Percentiles rank a stretch among this genome's conserved stretches.
These are phyloP conservation scores for Geotrichum candidum DNA, from an alignment of 1,139 yeast species.

Conservation along the genomic window DNA sequence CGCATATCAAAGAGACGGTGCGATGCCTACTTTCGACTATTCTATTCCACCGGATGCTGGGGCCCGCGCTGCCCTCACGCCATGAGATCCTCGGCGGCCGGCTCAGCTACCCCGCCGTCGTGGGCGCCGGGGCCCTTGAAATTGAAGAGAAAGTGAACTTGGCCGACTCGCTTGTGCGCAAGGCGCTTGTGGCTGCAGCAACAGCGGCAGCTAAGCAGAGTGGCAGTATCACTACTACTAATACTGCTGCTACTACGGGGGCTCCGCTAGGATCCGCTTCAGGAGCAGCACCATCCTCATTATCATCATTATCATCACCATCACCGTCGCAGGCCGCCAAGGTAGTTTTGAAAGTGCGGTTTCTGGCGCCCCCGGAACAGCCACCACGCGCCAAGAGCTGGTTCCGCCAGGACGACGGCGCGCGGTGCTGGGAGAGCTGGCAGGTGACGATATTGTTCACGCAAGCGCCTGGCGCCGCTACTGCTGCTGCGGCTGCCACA, in stretches of 20 bases:
- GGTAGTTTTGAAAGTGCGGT: neutral
- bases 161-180: slow-evolving; percentile 21
- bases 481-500: neutral
- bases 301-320: neutral
- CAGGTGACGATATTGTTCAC: neutral
- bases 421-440: neutral
- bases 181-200: slow-evolving; percentile 18
- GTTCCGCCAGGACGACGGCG: neutral
- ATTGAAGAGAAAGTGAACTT: slow-evolving; percentile 29
- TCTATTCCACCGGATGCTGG: slow-evolving; percentile 65
- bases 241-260: neutral
- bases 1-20: slow-evolving; percentile 35
- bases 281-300: neutral
- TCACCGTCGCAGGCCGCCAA: neutral
- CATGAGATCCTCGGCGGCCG: slow-evolving; percentile 36
- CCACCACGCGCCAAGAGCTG: neutral
- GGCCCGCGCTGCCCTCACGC: slow-evolving; percentile 53
- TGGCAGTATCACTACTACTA: neutral
- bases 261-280: neutral
- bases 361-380: neutral
- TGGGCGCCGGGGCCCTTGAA: slow-evolving; percentile 24
- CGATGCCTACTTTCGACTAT: slow-evolving; percentile 53
- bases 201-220: slow-evolving; percentile 13
- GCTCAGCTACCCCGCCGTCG: slow-evolving; percentile 34
- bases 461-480: neutral